Evolutionary conservation across 495 filamentous ascomycete species (phyloP).

Genomic region (Aspergillus olivimuriae): DNA sequence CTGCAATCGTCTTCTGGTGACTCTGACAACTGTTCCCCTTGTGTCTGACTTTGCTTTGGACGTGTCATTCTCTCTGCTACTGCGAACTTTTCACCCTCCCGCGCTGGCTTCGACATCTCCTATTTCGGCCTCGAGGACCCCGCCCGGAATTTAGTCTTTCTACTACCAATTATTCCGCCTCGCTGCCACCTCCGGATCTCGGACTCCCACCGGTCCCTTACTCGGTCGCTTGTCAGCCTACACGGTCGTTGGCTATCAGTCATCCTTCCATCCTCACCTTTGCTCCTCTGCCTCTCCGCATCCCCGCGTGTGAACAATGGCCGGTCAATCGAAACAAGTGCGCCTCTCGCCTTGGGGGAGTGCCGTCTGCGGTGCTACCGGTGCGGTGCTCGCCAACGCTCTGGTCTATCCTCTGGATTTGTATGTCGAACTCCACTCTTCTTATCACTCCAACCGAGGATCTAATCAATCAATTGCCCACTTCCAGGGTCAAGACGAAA

Average conservation of each 20-base stretch:
- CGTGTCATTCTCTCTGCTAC: background rate
- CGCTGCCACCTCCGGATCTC: background rate
- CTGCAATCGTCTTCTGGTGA: background rate
- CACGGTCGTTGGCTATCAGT: background rate
- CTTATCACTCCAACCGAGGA: background rate
- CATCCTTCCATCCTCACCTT: background rate
- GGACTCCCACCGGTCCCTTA: background rate
- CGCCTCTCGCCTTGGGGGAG: slow-evolving; percentile 84
- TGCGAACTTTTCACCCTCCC: background rate
- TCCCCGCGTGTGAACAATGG: slow-evolving; percentile 45
- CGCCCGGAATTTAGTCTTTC: slow-evolving; percentile 1
- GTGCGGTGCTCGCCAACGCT: slow-evolving; percentile 91
- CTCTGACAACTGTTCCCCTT: too few species aligned
- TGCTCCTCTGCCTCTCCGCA: background rate
- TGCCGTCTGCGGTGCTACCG: slow-evolving; percentile 87
- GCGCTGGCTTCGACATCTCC: background rate
- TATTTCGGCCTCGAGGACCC: background rate
- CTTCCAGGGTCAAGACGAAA: slow-evolving; percentile 81
- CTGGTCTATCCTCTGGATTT: slow-evolving; percentile 96
- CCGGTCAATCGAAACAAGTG: slow-evolving; percentile 70
- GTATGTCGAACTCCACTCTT: slow-evolving; percentile 45
- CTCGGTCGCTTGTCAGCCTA: background rate
- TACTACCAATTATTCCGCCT: slow-evolving; percentile 1
- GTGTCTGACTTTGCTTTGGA: too few species aligned
- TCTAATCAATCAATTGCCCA: slow-evolving; percentile 7